Conservation (phyloP, 306 rosid species). For the Herpetospermum pedunculosum region DNA sequence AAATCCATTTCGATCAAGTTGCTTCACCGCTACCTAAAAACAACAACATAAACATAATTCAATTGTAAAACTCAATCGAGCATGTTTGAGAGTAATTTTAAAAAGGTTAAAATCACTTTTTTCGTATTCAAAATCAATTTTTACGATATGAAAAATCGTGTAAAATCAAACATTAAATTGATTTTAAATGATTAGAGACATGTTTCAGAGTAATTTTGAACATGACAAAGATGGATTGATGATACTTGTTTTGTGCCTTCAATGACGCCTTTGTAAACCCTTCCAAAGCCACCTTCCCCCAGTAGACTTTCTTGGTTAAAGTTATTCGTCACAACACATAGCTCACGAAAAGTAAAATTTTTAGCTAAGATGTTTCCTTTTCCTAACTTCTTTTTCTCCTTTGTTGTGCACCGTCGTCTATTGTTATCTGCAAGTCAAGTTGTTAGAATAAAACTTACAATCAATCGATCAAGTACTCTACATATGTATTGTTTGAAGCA, state of each 20-base stretch:
- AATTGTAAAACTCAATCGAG: too few species aligned
- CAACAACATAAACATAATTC: too few species aligned
- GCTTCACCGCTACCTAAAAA: constrained; percentile 88
- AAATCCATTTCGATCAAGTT: constrained; percentile 81
- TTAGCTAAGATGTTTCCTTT: constrained; percentile 60
- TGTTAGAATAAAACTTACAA: too few species aligned
- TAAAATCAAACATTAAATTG: too few species aligned
- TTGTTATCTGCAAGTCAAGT: constrained; percentile 47
- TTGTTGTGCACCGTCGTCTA: constrained; percentile 30
- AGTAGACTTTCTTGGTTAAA: constrained; percentile 44
- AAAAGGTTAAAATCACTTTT: too few species aligned
- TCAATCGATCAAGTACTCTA: background rate
- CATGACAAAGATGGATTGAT: too few species aligned
- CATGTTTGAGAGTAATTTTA: too few species aligned
- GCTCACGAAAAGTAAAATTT: constrained; percentile 49
- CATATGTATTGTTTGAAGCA: background rate
- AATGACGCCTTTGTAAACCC: constrained; percentile 65
- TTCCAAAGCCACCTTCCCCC: constrained; percentile 97
- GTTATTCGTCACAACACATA: constrained; percentile 58
- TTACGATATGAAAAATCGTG: too few species aligned
- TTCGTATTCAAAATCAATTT: too few species aligned
- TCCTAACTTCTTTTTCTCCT: constrained; percentile 49
- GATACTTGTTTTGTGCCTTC: constrained; percentile 42
- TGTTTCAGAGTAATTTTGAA: too few species aligned
- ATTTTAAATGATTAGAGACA: too few species aligned